Evolutionary conservation across 2,329 filamentous ascomycete genomes (phyloP).

Genomic region (Trichoderma simmonsii): DNA sequence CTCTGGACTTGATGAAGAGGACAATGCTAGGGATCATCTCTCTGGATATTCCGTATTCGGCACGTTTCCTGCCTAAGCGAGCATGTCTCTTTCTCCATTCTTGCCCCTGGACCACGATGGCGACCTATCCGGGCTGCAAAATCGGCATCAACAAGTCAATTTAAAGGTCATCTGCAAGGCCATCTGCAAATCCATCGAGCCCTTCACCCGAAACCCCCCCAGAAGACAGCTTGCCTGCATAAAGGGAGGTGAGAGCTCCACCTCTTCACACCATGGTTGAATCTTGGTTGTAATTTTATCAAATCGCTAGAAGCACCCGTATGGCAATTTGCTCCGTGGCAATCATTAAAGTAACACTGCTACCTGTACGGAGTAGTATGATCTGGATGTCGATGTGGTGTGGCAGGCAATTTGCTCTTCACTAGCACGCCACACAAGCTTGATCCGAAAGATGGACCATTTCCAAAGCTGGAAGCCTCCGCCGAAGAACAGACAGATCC

Average conservation of each 20-base stretch:
- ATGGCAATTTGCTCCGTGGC: not conserved
- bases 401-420: slow-evolving; percentile 3
- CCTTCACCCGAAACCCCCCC: not conserved
- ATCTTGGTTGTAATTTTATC: not conserved
- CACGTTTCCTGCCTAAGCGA: not conserved
- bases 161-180: not conserved
- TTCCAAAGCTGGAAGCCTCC: slow-evolving; percentile 14
- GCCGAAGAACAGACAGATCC: not conserved
- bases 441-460: not conserved
- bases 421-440: not conserved
- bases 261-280: not conserved
- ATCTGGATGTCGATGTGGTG: not conserved
- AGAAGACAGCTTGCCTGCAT: not conserved
- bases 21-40: not conserved
- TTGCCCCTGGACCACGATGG: not conserved
- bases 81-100: not conserved
- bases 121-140: not conserved
- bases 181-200: not conserved
- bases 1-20: not conserved
- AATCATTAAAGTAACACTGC: not conserved
- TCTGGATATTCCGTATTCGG: not conserved
- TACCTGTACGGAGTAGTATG: not conserved
- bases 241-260: not conserved
- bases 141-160: not conserved
- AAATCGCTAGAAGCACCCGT: not conserved